Base-by-base conservation (phyloP, 139 green algal genomes). In the Raphidocelis subcapitata region DNA sequence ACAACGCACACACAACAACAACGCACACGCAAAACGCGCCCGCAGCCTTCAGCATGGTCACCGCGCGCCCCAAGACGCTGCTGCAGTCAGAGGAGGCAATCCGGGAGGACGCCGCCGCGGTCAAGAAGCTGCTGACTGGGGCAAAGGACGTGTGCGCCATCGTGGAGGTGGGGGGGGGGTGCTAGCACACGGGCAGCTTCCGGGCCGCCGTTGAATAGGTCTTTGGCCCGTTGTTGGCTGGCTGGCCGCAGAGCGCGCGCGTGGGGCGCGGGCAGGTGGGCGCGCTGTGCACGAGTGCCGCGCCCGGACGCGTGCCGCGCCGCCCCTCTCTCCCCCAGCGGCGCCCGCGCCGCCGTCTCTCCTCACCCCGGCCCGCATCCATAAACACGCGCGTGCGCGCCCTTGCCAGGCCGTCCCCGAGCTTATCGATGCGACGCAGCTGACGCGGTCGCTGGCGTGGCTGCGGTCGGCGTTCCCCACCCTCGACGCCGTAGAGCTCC, bases 401-500 rank as follows among this genome's bases (percentile, higher is more conserved):
- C 41, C 8, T 49, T 49, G 8, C 36, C 62, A 72, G 46, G 62
- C 62, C 14, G 72, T 72, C 33, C 72, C 72, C 20, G 72, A 78
- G 63, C 52, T 78, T 26, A 72, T 36, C 15, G 72, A 78, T 37
- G 51, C 72, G 8, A 26, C 16, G 3, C 44, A 63, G 2, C 72
- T 78, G 24, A 49, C 21, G 35, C 33, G 72, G 12, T 66, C 62
- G 24, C 52, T 78, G 24, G 52, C 32, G 0, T 78, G 65, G 49
- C 62, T 78, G 24, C 32, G 44, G 16, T 29, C 21, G 21, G 57
- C 32, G 5, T 78, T 78, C 28, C 31, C 60, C 15, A 49, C 36
- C 41, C 51, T 72, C 21, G 62, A 78, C 63, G 62, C 72, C 18
- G 72, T 72, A 4, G 52, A n/a, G 36, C 72, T 78, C 51, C 63